These are phyloP conservation scores for Mycena vitilis DNA, from an alignment of 768 basidiomycete species.

Conservation along the genomic window DNA sequence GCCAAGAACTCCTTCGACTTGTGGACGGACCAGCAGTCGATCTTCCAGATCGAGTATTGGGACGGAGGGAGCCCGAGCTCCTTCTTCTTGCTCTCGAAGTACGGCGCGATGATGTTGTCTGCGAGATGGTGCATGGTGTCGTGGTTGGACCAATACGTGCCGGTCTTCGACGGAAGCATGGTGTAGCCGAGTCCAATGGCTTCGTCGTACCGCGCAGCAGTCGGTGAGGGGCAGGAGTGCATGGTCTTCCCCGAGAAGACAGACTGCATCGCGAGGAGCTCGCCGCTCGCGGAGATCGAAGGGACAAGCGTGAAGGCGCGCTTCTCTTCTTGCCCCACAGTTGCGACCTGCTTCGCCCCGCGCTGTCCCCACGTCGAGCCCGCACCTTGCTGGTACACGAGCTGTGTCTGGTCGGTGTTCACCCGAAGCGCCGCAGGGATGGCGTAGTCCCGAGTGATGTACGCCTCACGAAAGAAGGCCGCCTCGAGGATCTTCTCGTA, in stretches of 20 bases:
- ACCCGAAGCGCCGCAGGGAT: constrained; percentile 32
- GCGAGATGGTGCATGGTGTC: constrained; percentile 35
- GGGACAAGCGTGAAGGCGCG: constrained; percentile 53
- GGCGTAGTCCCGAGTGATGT: constrained; percentile 39
- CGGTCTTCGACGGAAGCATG: background rate
- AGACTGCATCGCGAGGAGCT: background rate
- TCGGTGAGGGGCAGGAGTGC: background rate
- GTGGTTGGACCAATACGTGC: constrained; percentile 29
- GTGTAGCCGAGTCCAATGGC: background rate
- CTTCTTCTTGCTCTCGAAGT: constrained; percentile 3
- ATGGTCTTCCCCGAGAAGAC: background rate
- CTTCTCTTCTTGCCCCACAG: constrained; percentile 53
- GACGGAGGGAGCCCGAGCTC: background rate
- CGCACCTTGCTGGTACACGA: constrained; percentile 39
- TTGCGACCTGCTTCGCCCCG: constrained; percentile 32
- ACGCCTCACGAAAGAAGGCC: constrained; percentile 39
- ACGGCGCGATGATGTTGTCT: constrained; percentile 38
- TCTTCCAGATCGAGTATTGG: constrained; percentile 32
- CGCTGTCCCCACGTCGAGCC: constrained; percentile 44
- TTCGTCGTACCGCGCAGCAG: background rate
- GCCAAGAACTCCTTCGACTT: constrained; percentile 40
- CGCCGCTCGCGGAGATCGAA: constrained; percentile 15
- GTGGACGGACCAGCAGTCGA: constrained; percentile 46
- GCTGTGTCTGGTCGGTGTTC: constrained; percentile 49
- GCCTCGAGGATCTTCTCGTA: constrained; percentile 34